phyloP scores from a whole-genome alignment of 352 stramenopile genomes.

The Globisporangium spiculum region DNA sequence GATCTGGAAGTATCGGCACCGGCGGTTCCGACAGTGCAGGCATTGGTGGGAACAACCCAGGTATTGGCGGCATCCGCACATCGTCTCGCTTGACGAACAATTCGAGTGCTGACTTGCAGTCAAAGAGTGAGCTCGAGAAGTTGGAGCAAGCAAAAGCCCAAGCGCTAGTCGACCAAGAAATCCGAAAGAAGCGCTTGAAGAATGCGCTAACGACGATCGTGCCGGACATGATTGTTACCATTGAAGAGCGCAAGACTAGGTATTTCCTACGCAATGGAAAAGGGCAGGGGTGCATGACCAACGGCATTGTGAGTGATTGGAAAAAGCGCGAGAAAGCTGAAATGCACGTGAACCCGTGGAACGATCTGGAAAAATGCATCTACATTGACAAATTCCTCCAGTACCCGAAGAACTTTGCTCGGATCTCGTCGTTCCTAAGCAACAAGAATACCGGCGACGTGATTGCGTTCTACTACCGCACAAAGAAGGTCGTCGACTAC shows the following conservation, averaged over 20 bases:
- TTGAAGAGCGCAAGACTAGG: constrained; percentile 44
- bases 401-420: constrained; percentile 98
- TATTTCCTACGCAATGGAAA: constrained; percentile 54
- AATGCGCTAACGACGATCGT: constrained; percentile 82
- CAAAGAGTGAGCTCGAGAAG: constrained; percentile 76
- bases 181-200: constrained; percentile 79
- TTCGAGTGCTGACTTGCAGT: constrained; percentile 68
- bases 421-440: constrained; percentile 92
- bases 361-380: constrained; percentile 98
- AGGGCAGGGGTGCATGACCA: constrained; percentile 62
- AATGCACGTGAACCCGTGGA: constrained; percentile 94
- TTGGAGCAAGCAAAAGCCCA: constrained; percentile 78
- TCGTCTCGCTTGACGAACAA: constrained; percentile 87
- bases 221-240: constrained; percentile 78
- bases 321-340: constrained; percentile 64
- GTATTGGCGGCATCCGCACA: constrained; percentile 42
- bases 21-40: constrained; percentile 12
- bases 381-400: constrained; percentile 99
- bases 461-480: constrained; percentile 98
- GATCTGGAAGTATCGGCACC: constrained; percentile 27
- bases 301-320: constrained; percentile 60
- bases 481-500: constrained; percentile 97
- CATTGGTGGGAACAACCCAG: constrained; percentile 17
- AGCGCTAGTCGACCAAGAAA: constrained; percentile 74
- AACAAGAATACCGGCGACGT: constrained; percentile 98